phyloP scores from a whole-genome alignment of 2,329 filamentous ascomycete species.

The Colletotrichum cordylinicola region DNA sequence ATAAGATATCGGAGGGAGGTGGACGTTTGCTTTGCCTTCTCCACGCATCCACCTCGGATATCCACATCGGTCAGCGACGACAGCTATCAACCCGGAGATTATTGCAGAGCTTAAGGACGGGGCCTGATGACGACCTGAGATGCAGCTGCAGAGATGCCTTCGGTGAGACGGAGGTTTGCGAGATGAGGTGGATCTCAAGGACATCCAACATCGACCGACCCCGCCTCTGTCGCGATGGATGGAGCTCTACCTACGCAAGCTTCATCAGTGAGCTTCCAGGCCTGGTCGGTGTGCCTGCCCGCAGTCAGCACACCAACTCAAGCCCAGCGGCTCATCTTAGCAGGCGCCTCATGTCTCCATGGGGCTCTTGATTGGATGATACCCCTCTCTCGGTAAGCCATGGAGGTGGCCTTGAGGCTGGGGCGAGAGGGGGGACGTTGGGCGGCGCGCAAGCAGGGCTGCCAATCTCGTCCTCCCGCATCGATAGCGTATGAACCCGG shows the following conservation, averaged over 20 bases:
- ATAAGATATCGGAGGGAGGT: not conserved
- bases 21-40: not conserved
- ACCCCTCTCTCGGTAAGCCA: not conserved
- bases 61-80: not conserved
- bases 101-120: not conserved
- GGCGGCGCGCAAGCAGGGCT: not conserved
- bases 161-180: not conserved
- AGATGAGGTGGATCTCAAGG: not conserved
- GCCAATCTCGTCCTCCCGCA: slow-evolving; percentile 4
- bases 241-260: not conserved
- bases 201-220: not conserved
- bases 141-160: not conserved
- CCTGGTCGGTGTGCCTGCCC: not conserved
- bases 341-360: not conserved
- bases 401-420: not conserved
- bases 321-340: slow-evolving; percentile 8
- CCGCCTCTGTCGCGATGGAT: not conserved
- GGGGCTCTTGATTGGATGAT: not conserved
- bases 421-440: not conserved
- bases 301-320: slow-evolving; percentile 15
- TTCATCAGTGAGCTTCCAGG: not conserved
- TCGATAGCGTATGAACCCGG: slow-evolving; percentile 12
- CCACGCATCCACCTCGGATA: not conserved
- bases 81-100: not conserved
- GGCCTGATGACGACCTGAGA: not conserved